phyloP scores from a whole-genome alignment of 2,329 filamentous ascomycete species.

The Botrytis fragariae region DNA sequence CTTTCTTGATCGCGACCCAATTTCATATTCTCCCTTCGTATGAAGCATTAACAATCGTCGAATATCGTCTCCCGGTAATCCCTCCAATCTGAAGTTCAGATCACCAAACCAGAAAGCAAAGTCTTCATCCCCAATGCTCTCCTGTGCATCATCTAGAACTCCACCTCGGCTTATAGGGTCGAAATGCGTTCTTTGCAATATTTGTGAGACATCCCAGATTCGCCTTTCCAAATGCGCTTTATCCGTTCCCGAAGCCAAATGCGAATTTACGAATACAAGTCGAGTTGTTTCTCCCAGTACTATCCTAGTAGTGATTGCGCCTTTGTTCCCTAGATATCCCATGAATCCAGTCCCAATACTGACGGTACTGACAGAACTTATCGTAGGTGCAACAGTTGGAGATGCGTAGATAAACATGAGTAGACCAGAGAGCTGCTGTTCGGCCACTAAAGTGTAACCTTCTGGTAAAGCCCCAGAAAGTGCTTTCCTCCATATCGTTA shows the following conservation, averaged over 20 bases:
- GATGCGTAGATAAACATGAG: conserved; percentile 84
- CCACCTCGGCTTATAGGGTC: conserved; percentile 66
- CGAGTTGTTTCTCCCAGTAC: conserved; percentile 87
- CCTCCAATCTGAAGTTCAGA: conserved; percentile 88
- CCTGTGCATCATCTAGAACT: conserved; percentile 61
- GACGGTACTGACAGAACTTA: conserved; percentile 78
- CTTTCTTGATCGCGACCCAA: conserved; percentile 43
- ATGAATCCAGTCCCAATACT: conserved; percentile 85
- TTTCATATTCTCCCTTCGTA: conserved; percentile 72
- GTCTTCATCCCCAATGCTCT: conserved; percentile 82
- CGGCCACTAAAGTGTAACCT: conserved; percentile 73
- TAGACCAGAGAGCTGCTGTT: conserved; percentile 84
- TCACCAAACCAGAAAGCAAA: conserved; percentile 97
- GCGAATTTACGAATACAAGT: conserved; percentile 86
- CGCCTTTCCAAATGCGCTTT: conserved; percentile 74
- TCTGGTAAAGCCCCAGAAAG: conserved; percentile 70
- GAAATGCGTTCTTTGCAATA: conserved; percentile 73
- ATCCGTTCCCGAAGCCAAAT: conserved; percentile 84
- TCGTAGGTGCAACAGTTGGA: conserved; percentile 66
- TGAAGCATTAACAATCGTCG: conserved; percentile 80
- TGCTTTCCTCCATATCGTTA: conserved; percentile 77
- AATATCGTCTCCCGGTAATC: conserved; percentile 86
- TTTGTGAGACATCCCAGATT: conserved; percentile 82
- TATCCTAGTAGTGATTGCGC: conserved; percentile 77
- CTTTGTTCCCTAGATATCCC: conserved; percentile 96